phyloP scores from a whole-genome alignment of 768 basidiomycete genomes.

The Leccinellum albellum region DNA sequence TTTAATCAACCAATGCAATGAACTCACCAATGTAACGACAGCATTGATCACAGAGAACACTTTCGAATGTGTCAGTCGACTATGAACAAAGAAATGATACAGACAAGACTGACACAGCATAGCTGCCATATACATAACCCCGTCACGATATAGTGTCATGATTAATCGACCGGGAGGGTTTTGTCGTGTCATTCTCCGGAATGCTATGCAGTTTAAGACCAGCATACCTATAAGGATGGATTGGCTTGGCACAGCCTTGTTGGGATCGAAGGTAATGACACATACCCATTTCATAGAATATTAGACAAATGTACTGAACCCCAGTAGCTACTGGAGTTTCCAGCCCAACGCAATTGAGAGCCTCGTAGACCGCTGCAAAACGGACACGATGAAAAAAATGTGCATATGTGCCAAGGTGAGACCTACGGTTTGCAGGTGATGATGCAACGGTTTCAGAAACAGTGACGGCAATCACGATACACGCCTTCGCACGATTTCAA shows the following conservation, averaged over 20 bases:
- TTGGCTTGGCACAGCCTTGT: background rate
- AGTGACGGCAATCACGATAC: slow-evolving; percentile 3
- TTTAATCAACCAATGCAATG: background rate
- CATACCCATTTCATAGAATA: slow-evolving; percentile 14
- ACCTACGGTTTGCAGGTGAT: slow-evolving; percentile 2
- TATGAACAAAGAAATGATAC: background rate
- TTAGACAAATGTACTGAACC: slow-evolving; percentile 8
- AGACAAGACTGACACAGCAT: slow-evolving; percentile 6
- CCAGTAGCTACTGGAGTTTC: slow-evolving; percentile 2
- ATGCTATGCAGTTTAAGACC: slow-evolving; percentile 15
- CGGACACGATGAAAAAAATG: background rate
- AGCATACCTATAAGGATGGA: slow-evolving; percentile 11
- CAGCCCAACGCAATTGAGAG: slow-evolving; percentile 8
- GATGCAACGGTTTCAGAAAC: slow-evolving; percentile 6
- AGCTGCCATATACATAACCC: slow-evolving; percentile 16
- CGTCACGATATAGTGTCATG: slow-evolving; percentile 16
- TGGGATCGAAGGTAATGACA: background rate
- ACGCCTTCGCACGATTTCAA: slow-evolving; percentile 1
- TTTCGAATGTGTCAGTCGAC: background rate
- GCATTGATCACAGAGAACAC: slow-evolving; percentile 18
- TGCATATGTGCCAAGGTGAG: background rate
- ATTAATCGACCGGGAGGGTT: slow-evolving; percentile 8
- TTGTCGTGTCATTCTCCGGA: slow-evolving; percentile 11
- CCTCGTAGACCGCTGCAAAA: slow-evolving; percentile 8
- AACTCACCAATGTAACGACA: slow-evolving; percentile 11